Evolutionary conservation across 208 protist genomes (phyloP).

Genomic region (Trypanosoma scelopori): DNA sequence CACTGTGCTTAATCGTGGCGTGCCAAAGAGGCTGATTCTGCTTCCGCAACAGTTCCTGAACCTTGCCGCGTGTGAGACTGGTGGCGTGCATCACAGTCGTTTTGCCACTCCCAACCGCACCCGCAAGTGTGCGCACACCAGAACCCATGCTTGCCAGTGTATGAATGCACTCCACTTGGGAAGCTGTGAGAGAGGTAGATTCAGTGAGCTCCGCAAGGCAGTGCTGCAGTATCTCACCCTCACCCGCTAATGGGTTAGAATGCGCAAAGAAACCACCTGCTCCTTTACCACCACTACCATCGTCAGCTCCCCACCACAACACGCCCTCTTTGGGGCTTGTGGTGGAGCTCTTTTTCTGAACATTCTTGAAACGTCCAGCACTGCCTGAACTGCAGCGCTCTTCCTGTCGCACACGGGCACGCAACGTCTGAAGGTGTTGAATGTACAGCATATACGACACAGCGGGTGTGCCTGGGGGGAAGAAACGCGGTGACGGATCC

Average conservation of each 20-base stretch:
- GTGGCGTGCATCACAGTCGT: conserved; percentile 63
- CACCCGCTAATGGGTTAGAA: conserved; percentile 2
- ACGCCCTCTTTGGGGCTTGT: not conserved
- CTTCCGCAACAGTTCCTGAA: conserved; percentile 46
- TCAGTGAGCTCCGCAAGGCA: conserved; percentile 26
- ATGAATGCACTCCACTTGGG: conserved; percentile 75
- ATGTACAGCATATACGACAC: conserved; percentile 68
- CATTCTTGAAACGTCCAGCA: conserved; percentile 10
- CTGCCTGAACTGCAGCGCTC: not conserved
- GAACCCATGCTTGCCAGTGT: conserved; percentile 22
- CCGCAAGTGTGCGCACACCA: conserved; percentile 39
- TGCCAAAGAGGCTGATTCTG: conserved; percentile 61
- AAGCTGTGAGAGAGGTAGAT: conserved; percentile 45
- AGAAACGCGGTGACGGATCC: conserved; percentile 33
- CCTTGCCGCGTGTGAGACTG: conserved; percentile 49
- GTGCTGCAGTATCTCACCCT: conserved; percentile 12
- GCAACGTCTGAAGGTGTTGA: conserved; percentile 26
- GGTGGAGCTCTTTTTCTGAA: not conserved
- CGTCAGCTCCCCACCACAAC: conserved; percentile 24
- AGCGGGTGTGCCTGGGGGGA: conserved; percentile 63
- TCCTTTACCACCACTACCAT: not conserved
- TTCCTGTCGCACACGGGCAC: conserved; percentile 21
- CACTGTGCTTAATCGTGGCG: conserved; percentile 37
- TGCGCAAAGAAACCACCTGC: conserved; percentile 12
- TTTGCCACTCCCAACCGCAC: conserved; percentile 71